Conservation (phyloP, 148 eudicot genomes). For the Bassia scoparia region DNA sequence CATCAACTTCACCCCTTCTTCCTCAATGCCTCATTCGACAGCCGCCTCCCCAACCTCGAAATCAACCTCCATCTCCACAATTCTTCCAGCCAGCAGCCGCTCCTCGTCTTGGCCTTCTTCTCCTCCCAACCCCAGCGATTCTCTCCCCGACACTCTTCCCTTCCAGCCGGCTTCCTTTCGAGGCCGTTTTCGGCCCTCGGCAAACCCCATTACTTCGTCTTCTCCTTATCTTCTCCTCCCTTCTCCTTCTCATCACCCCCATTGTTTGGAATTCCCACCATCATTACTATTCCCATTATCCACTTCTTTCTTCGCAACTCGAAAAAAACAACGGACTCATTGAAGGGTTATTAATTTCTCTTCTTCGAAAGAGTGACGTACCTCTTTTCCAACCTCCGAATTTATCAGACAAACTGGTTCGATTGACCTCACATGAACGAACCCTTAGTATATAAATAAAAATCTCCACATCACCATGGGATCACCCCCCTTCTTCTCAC, state of each 20-base stretch:
- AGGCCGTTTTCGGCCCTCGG: neutral
- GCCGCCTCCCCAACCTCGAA: neutral
- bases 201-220: neutral
- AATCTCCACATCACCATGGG: conserved; percentile 32
- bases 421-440: conserved; percentile 31
- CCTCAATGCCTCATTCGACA: neutral
- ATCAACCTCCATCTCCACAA: neutral
- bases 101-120: neutral
- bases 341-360: conserved; percentile 27
- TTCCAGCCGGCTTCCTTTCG: neutral
- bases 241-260: neutral
- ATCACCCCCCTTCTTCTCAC: conserved; percentile 24
- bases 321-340: conserved; percentile 30
- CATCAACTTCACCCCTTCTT: conserved; percentile 23
- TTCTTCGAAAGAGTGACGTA: conserved; percentile 24
- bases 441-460: conserved; percentile 35
- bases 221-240: neutral
- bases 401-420: conserved; percentile 39
- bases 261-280: neutral
- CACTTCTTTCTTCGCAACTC: conserved; percentile 40
- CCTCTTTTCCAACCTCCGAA: conserved; percentile 41
- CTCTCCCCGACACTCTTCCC: neutral
- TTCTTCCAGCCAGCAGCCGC: neutral
- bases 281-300: conserved; percentile 33
- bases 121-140: neutral